Evolutionary conservation across 345 rosid species (phyloP), one percentile per base, ranked within the genome.

Genomic region (Acer negundo): DNA sequence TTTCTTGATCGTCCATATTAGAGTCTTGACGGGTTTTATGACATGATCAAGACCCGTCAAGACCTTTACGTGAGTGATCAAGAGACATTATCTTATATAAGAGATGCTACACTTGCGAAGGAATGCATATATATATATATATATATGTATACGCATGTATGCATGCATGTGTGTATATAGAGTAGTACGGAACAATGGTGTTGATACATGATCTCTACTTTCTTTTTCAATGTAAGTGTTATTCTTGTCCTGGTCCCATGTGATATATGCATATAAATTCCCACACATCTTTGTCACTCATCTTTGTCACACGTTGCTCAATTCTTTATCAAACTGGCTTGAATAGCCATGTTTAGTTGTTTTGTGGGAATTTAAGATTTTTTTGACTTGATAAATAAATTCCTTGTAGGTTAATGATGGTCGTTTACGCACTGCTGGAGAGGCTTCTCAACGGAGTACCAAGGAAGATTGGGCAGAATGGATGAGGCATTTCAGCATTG

Each of bases 401-500:
- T 67, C 72, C 42, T 75, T 69, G 28, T 75, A 96, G 99, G 97
- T 92, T 59, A 96, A 96, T 89, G 97, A 91, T 85, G 91, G 88
- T 70, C 90, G 92, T 62, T 85, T 96, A 76, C 94, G 95, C 74
- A 88, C 94, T 67, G 99, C 99, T 76, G 98, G 99, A 72, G 99
- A 96, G 83, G 99, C 99, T 85, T 96, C 99, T 82, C 98, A 96
- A 71, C 97, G 99, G 71, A 94, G 98, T 79, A 96, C 99, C 61
- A 94, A 89, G 86, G 99, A 96, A 89, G 99, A 96, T 77, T 96
- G 99, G 99, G 97, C 97, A 69, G 99, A 96, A 80, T 96, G 99
- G 99, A 96, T 96, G 99, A 87, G 99, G 86, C 99, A 96, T 89
- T 94, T 94, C 81, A 96, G 99, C 86, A 96, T 96, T 85, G 98